phyloP scores from a whole-genome alignment of 257 asterid genomes.

The Petrea volubilis region DNA sequence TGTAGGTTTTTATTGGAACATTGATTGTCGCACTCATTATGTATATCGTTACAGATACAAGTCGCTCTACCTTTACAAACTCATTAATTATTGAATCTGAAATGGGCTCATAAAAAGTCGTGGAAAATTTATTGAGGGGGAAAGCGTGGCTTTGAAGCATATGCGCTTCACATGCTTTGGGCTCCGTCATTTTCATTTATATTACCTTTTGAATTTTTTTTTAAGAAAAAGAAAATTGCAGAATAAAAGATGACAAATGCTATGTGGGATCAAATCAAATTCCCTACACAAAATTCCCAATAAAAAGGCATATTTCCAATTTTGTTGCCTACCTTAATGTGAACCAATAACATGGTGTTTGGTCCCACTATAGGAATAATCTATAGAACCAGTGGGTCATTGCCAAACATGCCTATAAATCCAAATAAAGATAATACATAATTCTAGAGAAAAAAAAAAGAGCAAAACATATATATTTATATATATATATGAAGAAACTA shows the following conservation, averaged over 20 bases:
- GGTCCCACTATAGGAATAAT: neutral
- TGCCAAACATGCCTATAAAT: no score
- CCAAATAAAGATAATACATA: no score
- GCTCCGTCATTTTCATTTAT: no score
- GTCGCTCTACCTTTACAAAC: no score
- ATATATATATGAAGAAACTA: no score
- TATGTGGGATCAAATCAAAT: neutral
- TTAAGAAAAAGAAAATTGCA: neutral
- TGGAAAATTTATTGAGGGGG: neutral
- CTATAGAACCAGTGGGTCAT: neutral
- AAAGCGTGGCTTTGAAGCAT: neutral
- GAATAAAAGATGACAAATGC: neutral
- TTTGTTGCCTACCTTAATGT: constrained; percentile 15
- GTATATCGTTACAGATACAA: neutral
- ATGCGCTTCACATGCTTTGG: constrained; percentile 1
- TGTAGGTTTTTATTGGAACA: no score
- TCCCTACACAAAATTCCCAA: neutral
- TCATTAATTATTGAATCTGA: no score
- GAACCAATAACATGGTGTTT: constrained; percentile 20
- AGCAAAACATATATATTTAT: no score
- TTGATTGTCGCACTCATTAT: no score
- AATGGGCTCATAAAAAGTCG: neutral
- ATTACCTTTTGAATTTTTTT: no score
- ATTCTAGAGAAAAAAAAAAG: no score
- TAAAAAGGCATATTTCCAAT: neutral